Conservation (phyloP, 305 asterid genomes). For the Coffea humblotiana region DNA sequence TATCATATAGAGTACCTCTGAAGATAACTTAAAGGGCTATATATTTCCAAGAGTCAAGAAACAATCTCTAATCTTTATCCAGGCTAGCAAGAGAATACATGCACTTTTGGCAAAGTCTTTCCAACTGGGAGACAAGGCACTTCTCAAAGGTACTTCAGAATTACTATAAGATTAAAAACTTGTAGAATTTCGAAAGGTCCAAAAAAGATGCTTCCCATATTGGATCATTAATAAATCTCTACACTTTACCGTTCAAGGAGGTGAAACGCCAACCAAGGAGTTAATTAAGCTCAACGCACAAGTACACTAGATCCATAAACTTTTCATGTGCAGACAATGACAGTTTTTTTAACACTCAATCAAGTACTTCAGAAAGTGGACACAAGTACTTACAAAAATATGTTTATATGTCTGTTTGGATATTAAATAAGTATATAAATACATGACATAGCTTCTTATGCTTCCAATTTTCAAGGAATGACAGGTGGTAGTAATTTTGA, state of each 20-base stretch:
- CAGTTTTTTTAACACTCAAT: neutral
- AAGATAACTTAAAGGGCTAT: neutral
- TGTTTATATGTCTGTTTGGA: neutral
- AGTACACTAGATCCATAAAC: neutral
- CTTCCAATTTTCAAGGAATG: neutral
- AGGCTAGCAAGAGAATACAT: neutral
- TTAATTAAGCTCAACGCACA: neutral
- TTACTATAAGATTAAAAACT: neutral
- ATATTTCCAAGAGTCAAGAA: neutral
- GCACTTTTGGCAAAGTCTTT: neutral
- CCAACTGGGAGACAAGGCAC: neutral
- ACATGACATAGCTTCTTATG: neutral
- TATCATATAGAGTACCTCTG: neutral
- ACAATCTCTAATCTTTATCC: neutral
- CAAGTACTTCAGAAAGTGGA: neutral
- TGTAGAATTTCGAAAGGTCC: neutral
- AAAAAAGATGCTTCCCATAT: neutral
- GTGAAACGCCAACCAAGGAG: neutral
- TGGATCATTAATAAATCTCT: neutral
- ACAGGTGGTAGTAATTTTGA: neutral
- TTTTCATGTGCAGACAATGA: neutral
- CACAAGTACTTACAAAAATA: neutral
- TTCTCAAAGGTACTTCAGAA: neutral
- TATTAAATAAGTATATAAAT: no score
- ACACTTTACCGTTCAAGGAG: constrained; percentile 3